Conservation (phyloP, 2,329 filamentous ascomycete genomes). For the Scedosporium dehoogii region DNA sequence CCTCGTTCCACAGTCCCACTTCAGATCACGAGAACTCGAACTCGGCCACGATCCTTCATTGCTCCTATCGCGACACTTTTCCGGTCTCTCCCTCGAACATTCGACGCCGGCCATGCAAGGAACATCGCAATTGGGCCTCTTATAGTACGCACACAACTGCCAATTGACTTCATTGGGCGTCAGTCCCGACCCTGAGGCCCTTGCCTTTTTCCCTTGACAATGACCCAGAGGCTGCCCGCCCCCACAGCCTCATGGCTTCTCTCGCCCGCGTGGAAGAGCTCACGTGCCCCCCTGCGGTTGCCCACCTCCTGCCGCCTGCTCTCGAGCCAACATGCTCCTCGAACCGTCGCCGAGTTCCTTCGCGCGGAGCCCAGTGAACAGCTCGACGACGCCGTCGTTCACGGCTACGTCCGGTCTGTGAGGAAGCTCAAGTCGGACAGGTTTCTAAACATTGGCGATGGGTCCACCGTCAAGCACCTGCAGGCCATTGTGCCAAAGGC, state of each 20-base stretch:
- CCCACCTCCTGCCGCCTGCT: not conserved
- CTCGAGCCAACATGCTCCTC: conserved; percentile 12
- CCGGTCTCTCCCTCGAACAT: not conserved
- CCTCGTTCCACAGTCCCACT: too few relatives aligned
- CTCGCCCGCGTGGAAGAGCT: not conserved
- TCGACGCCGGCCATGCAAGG: not conserved
- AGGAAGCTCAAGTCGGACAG: conserved; percentile 75
- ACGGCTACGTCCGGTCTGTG: conserved; percentile 76
- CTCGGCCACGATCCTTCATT: not conserved
- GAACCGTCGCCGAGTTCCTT: conserved; percentile 46
- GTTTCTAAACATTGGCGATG: conserved; percentile 81
- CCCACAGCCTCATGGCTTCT: not conserved
- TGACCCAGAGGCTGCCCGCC: not conserved
- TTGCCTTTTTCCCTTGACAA: not conserved
- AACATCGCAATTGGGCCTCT: not conserved
- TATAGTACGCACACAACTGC: not conserved
- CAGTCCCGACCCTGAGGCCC: not conserved
- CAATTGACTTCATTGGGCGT: not conserved
- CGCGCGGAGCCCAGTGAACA: conserved; percentile 35
- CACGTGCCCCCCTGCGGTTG: not conserved
- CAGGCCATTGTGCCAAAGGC: conserved; percentile 71
- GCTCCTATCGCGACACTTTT: not conserved
- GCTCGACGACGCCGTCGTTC: conserved; percentile 46
- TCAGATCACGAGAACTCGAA: not conserved
- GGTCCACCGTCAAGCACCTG: conserved; percentile 66